A percentile compares a stretch with the other conserved stretches of the same genome.
These are phyloP conservation scores for Xylaria bambusicola DNA, from an alignment of 495 filamentous ascomycete species.

Conservation along the genomic window DNA sequence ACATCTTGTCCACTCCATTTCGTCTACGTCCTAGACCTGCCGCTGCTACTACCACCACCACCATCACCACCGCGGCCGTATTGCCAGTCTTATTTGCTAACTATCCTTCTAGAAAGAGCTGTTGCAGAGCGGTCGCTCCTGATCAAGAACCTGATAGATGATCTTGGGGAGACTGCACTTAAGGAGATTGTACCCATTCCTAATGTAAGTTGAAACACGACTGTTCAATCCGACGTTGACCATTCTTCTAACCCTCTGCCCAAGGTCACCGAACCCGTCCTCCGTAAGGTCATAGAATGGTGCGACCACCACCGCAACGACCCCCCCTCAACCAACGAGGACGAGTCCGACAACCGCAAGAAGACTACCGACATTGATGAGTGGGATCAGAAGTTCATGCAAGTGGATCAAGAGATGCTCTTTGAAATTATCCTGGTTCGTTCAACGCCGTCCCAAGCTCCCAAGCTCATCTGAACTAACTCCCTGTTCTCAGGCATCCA, in stretches of 20 bases:
- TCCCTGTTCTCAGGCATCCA: conserved; percentile 56
- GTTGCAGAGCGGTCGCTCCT: conserved; percentile 91
- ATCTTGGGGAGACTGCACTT: conserved; percentile 71
- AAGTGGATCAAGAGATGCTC: conserved; percentile 99
- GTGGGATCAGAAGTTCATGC: conserved; percentile 99
- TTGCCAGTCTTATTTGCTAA: too few species aligned
- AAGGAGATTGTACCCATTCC: conserved; percentile 77
- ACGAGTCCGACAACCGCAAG: conserved; percentile 92
- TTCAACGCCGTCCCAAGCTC: conserved; percentile 18
- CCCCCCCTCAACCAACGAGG: conserved; percentile 71
- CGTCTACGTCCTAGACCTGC: neutral
- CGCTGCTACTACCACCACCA: neutral
- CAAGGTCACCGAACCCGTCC: conserved; percentile 88
- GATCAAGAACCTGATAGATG: conserved; percentile 97
- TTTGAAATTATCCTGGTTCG: conserved; percentile 97
- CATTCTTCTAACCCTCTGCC: neutral
- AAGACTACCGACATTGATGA: conserved; percentile 99
- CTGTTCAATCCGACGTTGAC: neutral
- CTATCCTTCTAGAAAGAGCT: conserved; percentile 61
- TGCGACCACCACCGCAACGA: conserved; percentile 92
- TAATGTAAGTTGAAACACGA: conserved; percentile 65
- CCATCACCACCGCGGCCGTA: neutral
- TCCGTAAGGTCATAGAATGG: conserved; percentile 97
- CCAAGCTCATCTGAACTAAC: conserved; percentile 13
- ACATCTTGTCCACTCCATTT: neutral